Percentiles rank a stretch among this genome's conserved stretches.
phyloP scores from a whole-genome alignment of 2,329 filamentous ascomycete species.

The Aureobasidium zeae region DNA sequence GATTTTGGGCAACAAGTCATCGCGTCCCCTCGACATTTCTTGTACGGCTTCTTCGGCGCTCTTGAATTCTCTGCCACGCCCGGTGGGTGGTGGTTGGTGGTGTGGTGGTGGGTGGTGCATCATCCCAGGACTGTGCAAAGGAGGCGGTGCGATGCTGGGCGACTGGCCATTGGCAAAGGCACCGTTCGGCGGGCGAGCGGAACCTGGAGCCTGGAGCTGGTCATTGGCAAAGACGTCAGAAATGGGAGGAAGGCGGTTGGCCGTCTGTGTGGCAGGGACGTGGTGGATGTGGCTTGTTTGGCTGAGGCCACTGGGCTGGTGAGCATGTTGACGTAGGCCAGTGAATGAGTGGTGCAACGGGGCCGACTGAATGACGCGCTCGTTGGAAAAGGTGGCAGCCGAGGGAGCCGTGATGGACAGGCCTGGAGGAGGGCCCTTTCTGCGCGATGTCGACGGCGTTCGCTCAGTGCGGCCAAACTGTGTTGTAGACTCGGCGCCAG shows the following conservation, averaged over 20 bases:
- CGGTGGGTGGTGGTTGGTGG: constrained; percentile 42
- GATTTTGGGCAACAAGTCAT: constrained; percentile 83
- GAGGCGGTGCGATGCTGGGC: constrained; percentile 51
- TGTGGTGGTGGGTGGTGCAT: constrained; percentile 40
- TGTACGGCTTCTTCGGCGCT: constrained; percentile 94
- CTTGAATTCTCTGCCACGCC: constrained; percentile 73
- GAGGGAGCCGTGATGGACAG: constrained; percentile 92
- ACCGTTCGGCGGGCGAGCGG: constrained; percentile 27
- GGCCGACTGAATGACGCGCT: constrained; percentile 93
- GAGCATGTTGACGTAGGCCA: constrained; percentile 62
- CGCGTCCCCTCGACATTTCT: constrained; percentile 79
- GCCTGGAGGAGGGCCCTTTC: constrained; percentile 72
- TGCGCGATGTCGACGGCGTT: constrained; percentile 63
- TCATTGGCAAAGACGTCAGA: constrained; percentile 87
- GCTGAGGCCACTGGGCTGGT: constrained; percentile 72
- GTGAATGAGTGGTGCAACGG: constrained; percentile 93
- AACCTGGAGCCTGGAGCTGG: constrained; percentile 38
- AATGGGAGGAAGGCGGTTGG: constrained; percentile 86
- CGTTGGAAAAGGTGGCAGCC: constrained; percentile 82
- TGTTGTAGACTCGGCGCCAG: constrained; percentile 25
- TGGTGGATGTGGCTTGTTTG: constrained; percentile 88
- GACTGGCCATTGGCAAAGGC: constrained; percentile 21
- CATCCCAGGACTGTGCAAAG: constrained; percentile 69
- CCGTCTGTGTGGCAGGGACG: constrained; percentile 76
- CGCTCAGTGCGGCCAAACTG: constrained; percentile 43